These are phyloP conservation scores for Arthrobotrys iridis DNA, from an alignment of 2,329 filamentous ascomycete species.

Conservation along the genomic window DNA sequence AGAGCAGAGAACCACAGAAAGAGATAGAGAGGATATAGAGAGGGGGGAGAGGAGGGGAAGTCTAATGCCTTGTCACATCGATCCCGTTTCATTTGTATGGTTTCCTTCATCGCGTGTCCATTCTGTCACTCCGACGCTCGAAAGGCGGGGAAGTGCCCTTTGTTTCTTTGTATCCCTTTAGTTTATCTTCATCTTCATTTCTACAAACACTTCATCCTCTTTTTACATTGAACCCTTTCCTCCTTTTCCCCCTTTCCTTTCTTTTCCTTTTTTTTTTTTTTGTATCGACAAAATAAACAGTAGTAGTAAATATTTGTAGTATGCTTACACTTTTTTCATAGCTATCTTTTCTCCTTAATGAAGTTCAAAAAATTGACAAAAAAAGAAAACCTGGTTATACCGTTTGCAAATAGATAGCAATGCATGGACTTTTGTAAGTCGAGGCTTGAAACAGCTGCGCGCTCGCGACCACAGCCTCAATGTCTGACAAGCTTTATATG, in stretches of 20 bases:
- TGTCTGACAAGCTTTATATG: no score
- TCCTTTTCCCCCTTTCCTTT: neutral
- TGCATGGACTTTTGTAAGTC: no score
- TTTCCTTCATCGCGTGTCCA: conserved; percentile 31
- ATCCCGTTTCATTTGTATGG: conserved; percentile 47
- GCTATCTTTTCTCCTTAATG: conserved; percentile 31
- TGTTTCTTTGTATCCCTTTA: conserved; percentile 16
- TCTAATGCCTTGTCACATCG: conserved; percentile 43
- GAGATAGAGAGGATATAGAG: conserved; percentile 19
- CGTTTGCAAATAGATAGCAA: no score
- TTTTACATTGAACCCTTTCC: neutral
- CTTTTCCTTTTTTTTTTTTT: conserved; percentile 22
- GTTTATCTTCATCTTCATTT: conserved; percentile 13
- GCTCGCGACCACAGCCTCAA: no score
- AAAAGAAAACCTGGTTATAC: neutral
- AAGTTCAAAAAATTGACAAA: conserved; percentile 26
- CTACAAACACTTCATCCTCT: neutral
- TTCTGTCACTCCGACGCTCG: conserved; percentile 3
- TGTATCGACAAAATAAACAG: conserved; percentile 49
- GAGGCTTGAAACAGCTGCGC: no score
- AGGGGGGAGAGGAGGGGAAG: conserved; percentile 15
- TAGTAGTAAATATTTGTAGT: conserved; percentile 54
- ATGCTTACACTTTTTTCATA: conserved; percentile 32
- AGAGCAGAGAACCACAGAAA: neutral
- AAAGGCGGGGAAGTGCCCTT: neutral